A percentile compares a stretch with the other conserved stretches of the same genome.
phyloP scores from a whole-genome alignment of 306 rosid species.

The Pterocarpus santalinus region DNA sequence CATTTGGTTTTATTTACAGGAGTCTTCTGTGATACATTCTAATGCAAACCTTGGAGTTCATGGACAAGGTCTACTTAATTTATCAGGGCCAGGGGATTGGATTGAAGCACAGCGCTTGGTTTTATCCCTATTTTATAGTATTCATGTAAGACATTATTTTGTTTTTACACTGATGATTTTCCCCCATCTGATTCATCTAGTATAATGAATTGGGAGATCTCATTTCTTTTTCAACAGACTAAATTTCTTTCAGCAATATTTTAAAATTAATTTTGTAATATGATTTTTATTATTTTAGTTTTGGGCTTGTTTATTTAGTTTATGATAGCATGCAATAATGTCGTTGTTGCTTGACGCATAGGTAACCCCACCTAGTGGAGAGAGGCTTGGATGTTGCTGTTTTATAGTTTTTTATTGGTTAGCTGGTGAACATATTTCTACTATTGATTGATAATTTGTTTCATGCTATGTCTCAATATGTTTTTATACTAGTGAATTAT shows the following conservation, averaged over 20 bases:
- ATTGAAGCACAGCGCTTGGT: conserved; percentile 98
- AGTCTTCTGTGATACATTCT: conserved; percentile 93
- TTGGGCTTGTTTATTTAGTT: background rate
- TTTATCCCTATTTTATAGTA: conserved; percentile 87
- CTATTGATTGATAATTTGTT: conserved; percentile 5
- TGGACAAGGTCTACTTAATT: conserved; percentile 97
- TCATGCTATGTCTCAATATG: background rate
- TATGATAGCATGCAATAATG: too few relatives aligned
- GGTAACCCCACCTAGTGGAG: too few relatives aligned
- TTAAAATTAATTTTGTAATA: conserved; percentile 13
- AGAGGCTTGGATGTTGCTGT: too few relatives aligned
- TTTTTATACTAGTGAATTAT: conserved; percentile 9
- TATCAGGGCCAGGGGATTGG: conserved; percentile 94
- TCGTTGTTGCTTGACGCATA: background rate
- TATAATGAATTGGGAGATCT: conserved; percentile 27
- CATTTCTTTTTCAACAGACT: conserved; percentile 16
- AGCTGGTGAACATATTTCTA: conserved; percentile 7
- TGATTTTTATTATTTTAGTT: conserved; percentile 5
- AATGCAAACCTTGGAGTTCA: conserved; percentile 99
- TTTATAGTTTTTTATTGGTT: background rate
- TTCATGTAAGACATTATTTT: conserved; percentile 73
- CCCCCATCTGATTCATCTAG: background rate
- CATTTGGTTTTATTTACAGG: conserved; percentile 62
- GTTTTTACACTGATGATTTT: conserved; percentile 28
- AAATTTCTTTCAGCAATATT: conserved; percentile 12